Evolutionary conservation across 305 asterid genomes (phyloP), one percentile per base, ranked within the genome.

Genomic region (Solanum aculeatissimum): DNA sequence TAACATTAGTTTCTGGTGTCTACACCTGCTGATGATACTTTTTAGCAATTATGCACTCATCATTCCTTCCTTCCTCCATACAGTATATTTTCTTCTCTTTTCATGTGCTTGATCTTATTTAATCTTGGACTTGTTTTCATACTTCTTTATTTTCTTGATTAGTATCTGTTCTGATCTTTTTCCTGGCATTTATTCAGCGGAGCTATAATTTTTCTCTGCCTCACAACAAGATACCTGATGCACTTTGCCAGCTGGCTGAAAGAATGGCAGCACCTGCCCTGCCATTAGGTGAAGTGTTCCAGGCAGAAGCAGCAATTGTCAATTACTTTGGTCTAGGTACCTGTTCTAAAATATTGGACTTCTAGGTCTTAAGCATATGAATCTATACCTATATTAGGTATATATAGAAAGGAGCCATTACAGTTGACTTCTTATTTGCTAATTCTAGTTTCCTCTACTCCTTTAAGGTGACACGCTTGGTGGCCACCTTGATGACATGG

Each of bases 401-500:
- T 70, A 5, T 70, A n/a, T 40, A 13, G 47, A 42, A 70, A 32
- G 51, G 78, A 70, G 54, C 32, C 32, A 40, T 42, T 40, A 40
- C 32, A 11, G 51, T 38, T 40, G 79, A 70, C 79, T 49, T 77
- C 71, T 78, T 38, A 38, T 62, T 72, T 40, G 14, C 35, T 54
- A 7, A 29, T 38, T 80, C 40, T 21, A 66, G 58, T 35, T 65
- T 69, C 4, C 68, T 43, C 45, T 78, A 81, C 69, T 86, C 68
- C 35, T 84, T 84, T 89, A 91, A 96, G 99, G 96, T 63, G 99
- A 95, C 88, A 95, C 89, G 92, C 95, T 97, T 40, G 99, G 99
- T 38, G 98, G 99, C 85, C 99, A 97, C 93, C 97, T 97, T 47
- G 99, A 97, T 88, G 99, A 97, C 91, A 95, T 95, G 99, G 99